Percentiles rank a stretch among this genome's conserved stretches.
Evolutionary conservation across 345 rosid species (phyloP).

Genomic region (Nasturtium officinale): DNA sequence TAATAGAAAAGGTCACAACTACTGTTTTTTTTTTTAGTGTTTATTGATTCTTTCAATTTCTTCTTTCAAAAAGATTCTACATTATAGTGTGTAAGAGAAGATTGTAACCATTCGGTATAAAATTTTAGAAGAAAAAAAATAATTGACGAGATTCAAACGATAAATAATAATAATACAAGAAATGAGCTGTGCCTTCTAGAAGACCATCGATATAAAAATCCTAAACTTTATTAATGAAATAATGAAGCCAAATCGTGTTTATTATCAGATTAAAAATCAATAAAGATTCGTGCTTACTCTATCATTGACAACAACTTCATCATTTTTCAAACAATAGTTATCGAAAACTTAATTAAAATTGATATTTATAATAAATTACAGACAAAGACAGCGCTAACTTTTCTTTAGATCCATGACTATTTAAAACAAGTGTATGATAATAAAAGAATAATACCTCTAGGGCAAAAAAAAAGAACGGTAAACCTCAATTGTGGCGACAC

Average conservation of each 20-base stretch:
- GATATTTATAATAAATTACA: no score
- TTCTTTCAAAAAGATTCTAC: not conserved
- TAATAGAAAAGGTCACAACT: no score
- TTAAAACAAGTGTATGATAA: not conserved
- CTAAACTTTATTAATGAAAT: no score
- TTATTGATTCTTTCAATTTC: not conserved
- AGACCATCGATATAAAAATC: conserved; percentile 14
- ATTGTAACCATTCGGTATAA: not conserved
- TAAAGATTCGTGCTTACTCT: conserved; percentile 13
- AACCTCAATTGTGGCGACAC: conserved; percentile 17
- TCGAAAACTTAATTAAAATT: no score
- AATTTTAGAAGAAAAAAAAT: not conserved
- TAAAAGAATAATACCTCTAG: not conserved
- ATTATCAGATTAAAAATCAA: not conserved
- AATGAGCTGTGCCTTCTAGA: conserved; percentile 25
- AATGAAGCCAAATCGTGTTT: not conserved
- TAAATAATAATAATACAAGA: not conserved
- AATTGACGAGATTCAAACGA: not conserved
- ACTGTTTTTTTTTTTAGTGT: no score
- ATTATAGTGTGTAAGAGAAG: not conserved
- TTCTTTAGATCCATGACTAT: no score
- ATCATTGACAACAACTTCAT: not conserved
- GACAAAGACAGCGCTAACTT: no score
- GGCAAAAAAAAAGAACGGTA: no score
- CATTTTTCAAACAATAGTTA: not conserved